Conservation (phyloP, 139 green algal genomes). For the Chlamydomonas eustigma region DNA sequence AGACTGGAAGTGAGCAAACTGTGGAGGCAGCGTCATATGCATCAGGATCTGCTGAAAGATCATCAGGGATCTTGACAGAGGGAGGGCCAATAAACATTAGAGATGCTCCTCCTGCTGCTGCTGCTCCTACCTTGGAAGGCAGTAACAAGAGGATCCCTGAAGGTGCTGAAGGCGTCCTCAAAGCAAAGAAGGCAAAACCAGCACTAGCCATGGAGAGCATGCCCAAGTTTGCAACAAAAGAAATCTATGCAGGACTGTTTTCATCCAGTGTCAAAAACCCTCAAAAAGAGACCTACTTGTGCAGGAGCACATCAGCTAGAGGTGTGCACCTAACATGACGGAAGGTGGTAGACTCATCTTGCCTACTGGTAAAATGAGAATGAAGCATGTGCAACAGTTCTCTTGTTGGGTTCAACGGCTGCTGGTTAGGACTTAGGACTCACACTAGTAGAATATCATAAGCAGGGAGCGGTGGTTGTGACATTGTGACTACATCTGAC, state of each 20-base stretch:
- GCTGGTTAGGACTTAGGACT: no score
- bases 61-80: no score
- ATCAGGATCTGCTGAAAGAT: no score
- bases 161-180: not conserved
- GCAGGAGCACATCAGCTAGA: conserved; percentile 20
- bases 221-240: conserved; percentile 22
- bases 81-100: no score
- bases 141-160: not conserved
- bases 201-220: conserved; percentile 23
- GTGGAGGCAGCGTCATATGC: not conserved
- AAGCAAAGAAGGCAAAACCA: conserved; percentile 14
- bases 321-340: conserved; percentile 33
- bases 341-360: no score
- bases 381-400: no score
- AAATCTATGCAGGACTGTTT: conserved; percentile 40
- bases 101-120: not conserved
- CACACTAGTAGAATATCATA: no score
- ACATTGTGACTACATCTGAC: no score
- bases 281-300: conserved; percentile 48
- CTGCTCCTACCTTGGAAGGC: not conserved
- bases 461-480: no score
- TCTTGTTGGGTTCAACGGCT: no score
- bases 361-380: no score
- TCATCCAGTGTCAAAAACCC: conserved; percentile 9
- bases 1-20: no score